A percentile compares a stretch with the other conserved stretches of the same genome.
Conservation (phyloP, 345 rosid genomes). For the Melastoma malabathricum region DNA sequence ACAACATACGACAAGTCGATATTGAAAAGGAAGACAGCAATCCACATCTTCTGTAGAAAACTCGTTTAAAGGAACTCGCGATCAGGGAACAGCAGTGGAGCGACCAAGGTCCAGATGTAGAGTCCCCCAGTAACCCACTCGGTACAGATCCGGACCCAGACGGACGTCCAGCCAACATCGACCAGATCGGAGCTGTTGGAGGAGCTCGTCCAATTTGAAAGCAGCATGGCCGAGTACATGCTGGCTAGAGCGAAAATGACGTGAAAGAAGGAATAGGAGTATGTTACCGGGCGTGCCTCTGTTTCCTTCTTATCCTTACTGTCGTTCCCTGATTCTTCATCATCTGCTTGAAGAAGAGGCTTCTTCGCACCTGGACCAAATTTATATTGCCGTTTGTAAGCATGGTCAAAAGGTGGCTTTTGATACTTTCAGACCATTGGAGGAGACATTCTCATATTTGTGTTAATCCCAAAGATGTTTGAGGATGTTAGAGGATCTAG, state of each 20-base stretch:
- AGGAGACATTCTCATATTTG: no score
- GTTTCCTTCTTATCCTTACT: conserved; percentile 27
- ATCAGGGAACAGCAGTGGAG: conserved; percentile 52
- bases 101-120: conserved; percentile 64
- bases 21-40: no score
- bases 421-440: no score
- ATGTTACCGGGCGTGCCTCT: conserved; percentile 62
- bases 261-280: conserved; percentile 86
- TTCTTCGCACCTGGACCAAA: conserved; percentile 39
- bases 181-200: conserved; percentile 62
- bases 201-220: conserved; percentile 82
- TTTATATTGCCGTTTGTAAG: neutral
- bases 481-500: no score
- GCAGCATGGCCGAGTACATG: conserved; percentile 98
- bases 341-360: conserved; percentile 52
- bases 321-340: conserved; percentile 55
- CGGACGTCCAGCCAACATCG: conserved; percentile 96
- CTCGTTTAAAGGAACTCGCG: conserved; percentile 45
- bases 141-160: conserved; percentile 87
- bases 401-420: no score
- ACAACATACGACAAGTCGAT: no score
- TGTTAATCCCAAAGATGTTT: no score
- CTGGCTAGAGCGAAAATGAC: conserved; percentile 87
- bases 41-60: neutral
- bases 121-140: conserved; percentile 79